Evolutionary conservation across 2,329 filamentous ascomycete species (phyloP), one percentile per base, ranked within the genome.

Genomic region (Ilyonectria sp.): DNA sequence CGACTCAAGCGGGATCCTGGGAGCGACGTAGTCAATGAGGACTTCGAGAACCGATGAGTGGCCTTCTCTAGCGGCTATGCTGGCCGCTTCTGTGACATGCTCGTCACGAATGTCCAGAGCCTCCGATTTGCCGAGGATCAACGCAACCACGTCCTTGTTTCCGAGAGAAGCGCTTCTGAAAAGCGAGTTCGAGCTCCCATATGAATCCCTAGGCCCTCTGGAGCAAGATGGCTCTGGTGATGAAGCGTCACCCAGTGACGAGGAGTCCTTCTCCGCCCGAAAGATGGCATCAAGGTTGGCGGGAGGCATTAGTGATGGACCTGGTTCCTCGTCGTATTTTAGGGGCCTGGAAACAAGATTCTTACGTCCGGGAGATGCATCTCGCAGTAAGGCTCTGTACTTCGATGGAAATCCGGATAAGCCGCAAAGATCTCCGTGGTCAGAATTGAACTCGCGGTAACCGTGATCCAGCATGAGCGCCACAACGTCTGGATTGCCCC

Each of bases 401-500:
- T 13, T 26, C 10, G 26, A 49, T 9, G 19, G 17, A 5, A n/a
- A 10, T 29, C 29, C 13, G 1, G 29, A 7, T 15, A 23, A 6
- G 19, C 9, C 8, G 23, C n/a, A 37, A 9, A 13, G 8, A 1
- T 13, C 4, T 1, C 4, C 3, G 3, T 35, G 3, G 11, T 49
- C 21, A 21, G 1, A 37, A 23, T 35, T n/a, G 2, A 6, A 9
- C 29, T 52, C 40, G 26, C 35, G 19, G 19, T 40, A 65, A 1
- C 57, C 61, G n/a, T 49, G 53, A n/a, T 29, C 15, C 0, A 69
- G 33, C 3, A 69, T 62, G 1, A 69, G 43, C 21, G 47, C 17
- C 1, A 69, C 47, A 29, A 71, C 49, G 4, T 56, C 47, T 0
- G 67, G 7, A 6, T 70, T 68, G 0, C 68, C 69, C n/a, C 69